Base-by-base conservation (phyloP, 441 rosid genomes). In the Sinapis alba region DNA sequence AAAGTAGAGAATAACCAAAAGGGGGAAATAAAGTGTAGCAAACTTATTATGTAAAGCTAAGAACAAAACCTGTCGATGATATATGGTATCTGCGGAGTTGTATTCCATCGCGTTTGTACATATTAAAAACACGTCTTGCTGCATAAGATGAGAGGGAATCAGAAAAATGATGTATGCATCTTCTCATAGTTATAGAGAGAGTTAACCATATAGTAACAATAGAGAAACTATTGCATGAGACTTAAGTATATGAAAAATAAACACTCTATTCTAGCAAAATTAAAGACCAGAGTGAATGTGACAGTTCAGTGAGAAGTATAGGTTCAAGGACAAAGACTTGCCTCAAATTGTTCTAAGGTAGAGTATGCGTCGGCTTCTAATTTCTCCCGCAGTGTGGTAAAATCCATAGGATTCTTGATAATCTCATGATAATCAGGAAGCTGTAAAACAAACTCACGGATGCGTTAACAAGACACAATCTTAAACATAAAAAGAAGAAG, bases 71-170 rank as follows among this genome's bases (percentile, higher is more conserved):
- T 88, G 93, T 69, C 88, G 85, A 68, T 75, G 80, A 68, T 85
- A 88, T 69, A 88, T 41, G 13, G 91, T 89, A 77, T 89, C 93
- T 0, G 91, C 86, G 7, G 88, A 80, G 84, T 89, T 89, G 68
- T 89, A 89, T 54, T 84, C 87, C 93, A 87, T 87, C 0, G 89
- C 93, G 62, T 89, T 89, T 13, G 86, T 82, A 71, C 89, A 85
- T 68, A 89, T 71, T 59, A 89, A 74, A 78, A 84, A 82, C 66
- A 89, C 83, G 53, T 89, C 93, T 60, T 81, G 59, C 93, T 89
- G 89, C 88, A 78, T 32, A 26, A 36, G 16, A 27, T 5, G 34
- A 32, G 57, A 34, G 3, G 7, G 18, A 7, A 62, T 77, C 67
- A 71, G 62, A 64, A 28, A 64, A 28, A 65, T 12, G 7, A 27